phyloP scores from a whole-genome alignment of 2,329 filamentous ascomycete genomes.

The Dissoconium aciculare region DNA sequence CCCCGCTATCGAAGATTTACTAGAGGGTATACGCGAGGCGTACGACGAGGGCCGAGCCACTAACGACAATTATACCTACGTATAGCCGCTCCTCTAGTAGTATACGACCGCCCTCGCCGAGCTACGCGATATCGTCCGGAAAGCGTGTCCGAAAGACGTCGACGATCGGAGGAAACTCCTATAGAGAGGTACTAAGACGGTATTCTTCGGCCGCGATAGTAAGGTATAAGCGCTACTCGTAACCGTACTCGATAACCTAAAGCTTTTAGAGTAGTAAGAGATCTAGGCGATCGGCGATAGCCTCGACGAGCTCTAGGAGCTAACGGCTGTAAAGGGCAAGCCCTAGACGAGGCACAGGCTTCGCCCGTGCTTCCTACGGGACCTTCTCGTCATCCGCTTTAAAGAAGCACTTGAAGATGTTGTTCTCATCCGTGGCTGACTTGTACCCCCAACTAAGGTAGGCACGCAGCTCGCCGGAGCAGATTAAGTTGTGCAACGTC shows the following conservation, averaged over 20 bases:
- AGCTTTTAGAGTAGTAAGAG: conserved; percentile 5
- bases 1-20: conserved; percentile 10
- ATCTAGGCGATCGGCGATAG: conserved; percentile 6
- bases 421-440: conserved; percentile 7
- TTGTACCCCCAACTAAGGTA: conserved; percentile 5
- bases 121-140: conserved; percentile 5
- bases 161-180: conserved; percentile 6
- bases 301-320: conserved; percentile 6
- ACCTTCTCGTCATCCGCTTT: conserved; percentile 8
- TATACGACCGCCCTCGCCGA: conserved; percentile 4
- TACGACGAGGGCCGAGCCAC: conserved; percentile 3
- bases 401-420: conserved; percentile 10
- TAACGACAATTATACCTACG: conserved; percentile 1
- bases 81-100: conserved; percentile 4
- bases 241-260: conserved; percentile 2
- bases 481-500: conserved; percentile 11
- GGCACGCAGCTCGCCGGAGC: conserved; percentile 8
- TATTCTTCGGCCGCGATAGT: conserved; percentile 7
- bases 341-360: too few relatives aligned
- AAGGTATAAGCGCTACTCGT: conserved; percentile 5
- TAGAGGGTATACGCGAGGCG: conserved; percentile 5
- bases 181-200: conserved; percentile 7
- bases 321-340: too few relatives aligned
- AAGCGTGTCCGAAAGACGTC: conserved; percentile 6
- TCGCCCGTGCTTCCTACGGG: too few relatives aligned